Conservation (phyloP, 2,329 filamentous ascomycete species). For the Myriosclerotinia curreyana region DNA sequence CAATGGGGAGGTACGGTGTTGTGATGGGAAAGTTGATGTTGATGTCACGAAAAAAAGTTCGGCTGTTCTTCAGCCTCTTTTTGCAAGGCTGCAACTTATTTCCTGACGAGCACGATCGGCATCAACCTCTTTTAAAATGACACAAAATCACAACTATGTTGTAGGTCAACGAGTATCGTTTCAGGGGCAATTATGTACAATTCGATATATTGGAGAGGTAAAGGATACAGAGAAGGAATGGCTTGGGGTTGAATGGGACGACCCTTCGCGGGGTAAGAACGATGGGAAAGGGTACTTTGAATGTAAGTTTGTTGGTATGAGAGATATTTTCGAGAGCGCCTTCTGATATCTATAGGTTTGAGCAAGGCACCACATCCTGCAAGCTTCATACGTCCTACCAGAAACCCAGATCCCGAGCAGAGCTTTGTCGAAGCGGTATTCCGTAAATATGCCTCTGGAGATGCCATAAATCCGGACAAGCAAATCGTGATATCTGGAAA, state of each 20-base stretch:
- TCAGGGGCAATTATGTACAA: constrained; percentile 72
- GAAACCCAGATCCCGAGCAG: constrained; percentile 63
- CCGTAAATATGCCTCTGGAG: constrained; percentile 76
- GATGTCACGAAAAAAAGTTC: constrained; percentile 25
- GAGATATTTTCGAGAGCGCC: not conserved
- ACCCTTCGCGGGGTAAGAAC: constrained; percentile 82
- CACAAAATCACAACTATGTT: constrained; percentile 37
- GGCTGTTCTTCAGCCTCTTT: constrained; percentile 34
- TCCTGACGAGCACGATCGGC: constrained; percentile 18
- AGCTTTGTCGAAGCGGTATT: constrained; percentile 77
- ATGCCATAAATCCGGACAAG: constrained; percentile 41
- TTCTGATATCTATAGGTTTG: constrained; percentile 45
- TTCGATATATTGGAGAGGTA: constrained; percentile 78
- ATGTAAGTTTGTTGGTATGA: constrained; percentile 54
- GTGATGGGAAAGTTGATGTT: constrained; percentile 16
- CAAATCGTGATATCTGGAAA: constrained; percentile 73
- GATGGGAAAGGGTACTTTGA: constrained; percentile 82
- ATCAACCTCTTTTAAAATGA: constrained; percentile 30
- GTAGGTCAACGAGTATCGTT: constrained; percentile 78
- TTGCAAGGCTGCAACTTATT: constrained; percentile 22
- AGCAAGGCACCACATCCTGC: constrained; percentile 66
- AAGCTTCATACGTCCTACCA: constrained; percentile 80
- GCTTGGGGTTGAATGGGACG: constrained; percentile 98
- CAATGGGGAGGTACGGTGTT: not conserved
- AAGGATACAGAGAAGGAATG: constrained; percentile 65